A percentile compares a stretch with the other conserved stretches of the same genome.
phyloP scores from a whole-genome alignment of 2,329 filamentous ascomycete species.

The Penicillium sp. region DNA sequence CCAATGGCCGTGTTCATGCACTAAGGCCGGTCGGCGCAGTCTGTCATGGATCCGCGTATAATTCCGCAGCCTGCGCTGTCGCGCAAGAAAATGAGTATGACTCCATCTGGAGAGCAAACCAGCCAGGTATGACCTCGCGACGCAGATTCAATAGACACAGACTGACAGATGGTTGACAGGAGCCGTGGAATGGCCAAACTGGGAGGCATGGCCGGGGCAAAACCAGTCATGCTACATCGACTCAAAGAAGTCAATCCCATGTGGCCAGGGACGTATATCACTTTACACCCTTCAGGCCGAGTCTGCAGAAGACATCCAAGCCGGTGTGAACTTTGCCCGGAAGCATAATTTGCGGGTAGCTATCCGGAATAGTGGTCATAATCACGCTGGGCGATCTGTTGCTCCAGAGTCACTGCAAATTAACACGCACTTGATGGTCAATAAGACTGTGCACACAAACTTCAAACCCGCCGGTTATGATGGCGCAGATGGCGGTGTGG shows the following conservation, averaged over 20 bases:
- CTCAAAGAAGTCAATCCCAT: not conserved
- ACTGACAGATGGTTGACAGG: not conserved
- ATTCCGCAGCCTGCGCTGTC: not conserved
- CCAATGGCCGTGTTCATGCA: not conserved
- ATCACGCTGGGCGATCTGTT: slow-evolving; percentile 28
- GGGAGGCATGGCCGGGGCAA: slow-evolving; percentile 9
- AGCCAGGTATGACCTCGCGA: not conserved
- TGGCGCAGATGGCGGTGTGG: not conserved
- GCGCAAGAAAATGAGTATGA: not conserved
- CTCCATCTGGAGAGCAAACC: not conserved
- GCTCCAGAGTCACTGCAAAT: slow-evolving; percentile 13
- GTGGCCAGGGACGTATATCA: slow-evolving; percentile 8
- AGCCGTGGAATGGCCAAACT: slow-evolving; percentile 7
- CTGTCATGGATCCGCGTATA: not conserved
- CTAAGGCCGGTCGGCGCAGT: not conserved
- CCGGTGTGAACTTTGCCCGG: slow-evolving; percentile 2
- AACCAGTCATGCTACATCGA: slow-evolving; percentile 7
- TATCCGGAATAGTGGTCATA: slow-evolving; percentile 58
- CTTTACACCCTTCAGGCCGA: slow-evolving; percentile 1
- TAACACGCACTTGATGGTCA: slow-evolving; percentile 1
- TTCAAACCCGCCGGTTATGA: slow-evolving; percentile 1
- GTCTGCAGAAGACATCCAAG: slow-evolving; percentile 4
- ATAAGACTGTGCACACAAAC: not conserved
- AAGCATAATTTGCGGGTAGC: slow-evolving; percentile 24
- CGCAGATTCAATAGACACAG: not conserved